These are phyloP conservation scores for Aspergillus awamori DNA, from an alignment of 2,329 filamentous ascomycete species.

Conservation along the genomic window DNA sequence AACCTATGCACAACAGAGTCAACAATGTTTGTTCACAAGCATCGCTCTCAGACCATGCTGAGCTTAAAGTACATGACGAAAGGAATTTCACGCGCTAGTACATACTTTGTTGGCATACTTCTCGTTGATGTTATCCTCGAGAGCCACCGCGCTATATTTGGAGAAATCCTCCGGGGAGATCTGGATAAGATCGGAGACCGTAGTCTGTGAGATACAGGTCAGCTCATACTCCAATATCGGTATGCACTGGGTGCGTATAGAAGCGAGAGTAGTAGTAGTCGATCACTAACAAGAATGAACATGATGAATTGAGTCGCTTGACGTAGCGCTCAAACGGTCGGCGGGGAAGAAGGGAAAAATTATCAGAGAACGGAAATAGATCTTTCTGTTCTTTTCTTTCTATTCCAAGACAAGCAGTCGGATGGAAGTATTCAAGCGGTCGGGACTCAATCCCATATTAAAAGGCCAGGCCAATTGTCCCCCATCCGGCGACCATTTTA, in stretches of 20 bases:
- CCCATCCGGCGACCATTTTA: slow-evolving; percentile 1
- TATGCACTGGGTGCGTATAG: background rate
- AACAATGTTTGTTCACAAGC: background rate
- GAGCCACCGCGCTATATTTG: slow-evolving; percentile 76
- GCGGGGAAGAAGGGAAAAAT: slow-evolving; percentile 3
- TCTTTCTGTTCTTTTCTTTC: slow-evolving; percentile 6
- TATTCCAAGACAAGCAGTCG: slow-evolving; percentile 18
- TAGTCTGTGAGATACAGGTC: slow-evolving; percentile 63
- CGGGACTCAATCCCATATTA: slow-evolving; percentile 23
- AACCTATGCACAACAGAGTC: slow-evolving; percentile 53
- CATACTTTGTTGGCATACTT: slow-evolving; percentile 91
- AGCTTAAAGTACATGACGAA: background rate
- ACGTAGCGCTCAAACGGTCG: background rate
- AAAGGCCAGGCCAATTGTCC: slow-evolving; percentile 1
- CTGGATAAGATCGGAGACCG: slow-evolving; percentile 90
- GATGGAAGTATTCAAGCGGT: slow-evolving; percentile 6
- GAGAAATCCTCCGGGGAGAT: slow-evolving; percentile 87
- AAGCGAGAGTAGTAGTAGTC: slow-evolving; percentile 19
- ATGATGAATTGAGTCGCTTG: slow-evolving; percentile 33
- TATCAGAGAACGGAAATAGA: no score
- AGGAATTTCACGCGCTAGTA: background rate
- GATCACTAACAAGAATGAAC: slow-evolving; percentile 54
- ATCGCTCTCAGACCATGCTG: background rate
- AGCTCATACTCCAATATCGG: slow-evolving; percentile 3
- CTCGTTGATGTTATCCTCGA: slow-evolving; percentile 94